These are phyloP conservation scores for Davidsoniella eucalypti DNA, from an alignment of 2,329 filamentous ascomycete species.

Conservation along the genomic window DNA sequence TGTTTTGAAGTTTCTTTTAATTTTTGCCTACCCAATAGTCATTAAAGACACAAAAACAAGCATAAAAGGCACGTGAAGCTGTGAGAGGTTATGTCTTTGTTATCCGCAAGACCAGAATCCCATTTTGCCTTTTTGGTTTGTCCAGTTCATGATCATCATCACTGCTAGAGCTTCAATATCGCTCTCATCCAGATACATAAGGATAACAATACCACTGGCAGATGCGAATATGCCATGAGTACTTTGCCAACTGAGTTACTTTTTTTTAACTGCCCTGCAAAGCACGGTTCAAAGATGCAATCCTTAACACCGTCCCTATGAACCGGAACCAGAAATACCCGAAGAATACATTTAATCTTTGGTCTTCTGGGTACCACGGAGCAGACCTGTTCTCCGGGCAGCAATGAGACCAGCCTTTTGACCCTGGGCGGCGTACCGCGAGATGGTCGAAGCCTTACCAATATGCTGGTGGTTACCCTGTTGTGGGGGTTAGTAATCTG, in stretches of 20 bases:
- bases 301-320: conserved; percentile 44
- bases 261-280: conserved; percentile 27
- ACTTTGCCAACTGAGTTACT: conserved; percentile 30
- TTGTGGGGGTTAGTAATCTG: conserved; percentile 26
- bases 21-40: conserved; percentile 11
- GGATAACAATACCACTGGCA: conserved; percentile 10
- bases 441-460: conserved; percentile 99
- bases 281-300: conserved; percentile 42
- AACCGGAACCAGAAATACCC: conserved; percentile 13
- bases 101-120: conserved; percentile 12
- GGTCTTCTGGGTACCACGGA: conserved; percentile 99
- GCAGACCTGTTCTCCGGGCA: conserved; percentile 97
- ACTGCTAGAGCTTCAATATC: conserved; percentile 11
- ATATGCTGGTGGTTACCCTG: conserved; percentile 99
- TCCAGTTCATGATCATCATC: conserved; percentile 13
- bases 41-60: conserved; percentile 6
- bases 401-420: conserved; percentile 99
- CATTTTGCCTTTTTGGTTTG: conserved; percentile 14
- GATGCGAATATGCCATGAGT: conserved; percentile 10
- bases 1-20: conserved; percentile 11
- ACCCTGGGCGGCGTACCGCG: conserved; percentile 90
- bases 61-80: conserved; percentile 6
- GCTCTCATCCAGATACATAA: conserved; percentile 10
- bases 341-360: conserved; percentile 58
- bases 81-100: conserved; percentile 6